These are phyloP conservation scores for Naumovozyma dairenensis DNA, from an alignment of 805 yeast species.

Conservation along the genomic window DNA sequence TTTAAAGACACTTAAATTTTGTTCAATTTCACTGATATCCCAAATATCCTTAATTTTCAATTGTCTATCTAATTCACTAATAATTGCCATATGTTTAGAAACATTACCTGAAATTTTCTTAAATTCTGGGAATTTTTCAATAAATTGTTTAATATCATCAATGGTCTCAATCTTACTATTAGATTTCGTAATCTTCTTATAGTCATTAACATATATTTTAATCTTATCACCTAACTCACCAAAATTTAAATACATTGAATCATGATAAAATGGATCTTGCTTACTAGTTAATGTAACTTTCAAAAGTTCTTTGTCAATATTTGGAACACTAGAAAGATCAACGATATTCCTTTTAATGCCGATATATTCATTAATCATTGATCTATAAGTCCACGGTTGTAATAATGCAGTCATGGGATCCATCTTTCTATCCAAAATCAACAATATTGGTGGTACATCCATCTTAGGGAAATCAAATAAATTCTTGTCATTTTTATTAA, in stretches of 20 bases:
- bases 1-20: conserved; percentile 61
- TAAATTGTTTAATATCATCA: conserved; percentile 81
- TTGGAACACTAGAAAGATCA: conserved; percentile 47
- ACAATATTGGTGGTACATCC: conserved; percentile 63
- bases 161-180: conserved; percentile 60
- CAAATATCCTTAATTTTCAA: conserved; percentile 59
- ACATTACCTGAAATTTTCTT: conserved; percentile 80
- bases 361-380: conserved; percentile 90
- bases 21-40: conserved; percentile 86
- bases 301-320: conserved; percentile 45
- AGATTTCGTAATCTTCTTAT: conserved; percentile 70
- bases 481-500: conserved; percentile 44
- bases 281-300: conserved; percentile 58
- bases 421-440: conserved; percentile 71
- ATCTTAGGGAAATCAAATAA: conserved; percentile 56
- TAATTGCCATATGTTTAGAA: conserved; percentile 83
- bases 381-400: conserved; percentile 96
- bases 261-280: conserved; percentile 68
- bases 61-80: conserved; percentile 72
- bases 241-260: conserved; percentile 80
- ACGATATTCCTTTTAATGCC: conserved; percentile 79
- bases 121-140: conserved; percentile 91
- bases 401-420: conserved; percentile 92
- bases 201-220: conserved; percentile 72
- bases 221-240: conserved; percentile 90